Base-by-base conservation (phyloP, 176 grass and related monocot genomes). In the Avena sativa region DNA sequence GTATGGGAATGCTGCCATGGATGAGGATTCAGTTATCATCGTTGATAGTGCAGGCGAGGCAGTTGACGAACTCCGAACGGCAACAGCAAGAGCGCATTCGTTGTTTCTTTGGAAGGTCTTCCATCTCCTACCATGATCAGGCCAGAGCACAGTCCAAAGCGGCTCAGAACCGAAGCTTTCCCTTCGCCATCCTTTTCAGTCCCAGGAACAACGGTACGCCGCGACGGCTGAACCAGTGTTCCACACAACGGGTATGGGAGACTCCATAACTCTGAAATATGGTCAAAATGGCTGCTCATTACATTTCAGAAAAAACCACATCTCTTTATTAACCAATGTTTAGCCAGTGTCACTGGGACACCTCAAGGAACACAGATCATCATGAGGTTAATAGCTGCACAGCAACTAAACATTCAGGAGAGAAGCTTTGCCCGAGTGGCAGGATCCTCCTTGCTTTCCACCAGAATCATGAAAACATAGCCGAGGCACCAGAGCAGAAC, bases 391-490 rank as follows among this genome's bases (percentile, higher is more conserved):
- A n/a, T 34, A 50, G 38, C 59, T 44, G 48, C 23, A 28, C n/a
- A 55, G 9, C 19, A 60, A 9, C 59, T 17, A 43, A 23, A 25
- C 8, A 55, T 85, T 94, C 74, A 98, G 10, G 83, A 76, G 58
- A 91, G 67, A 2, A 71, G 77, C 48, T 94, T 99, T 3, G 94
- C 88, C 36, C 97, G 85, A 53, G 87, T 94, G 79, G 86, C 67
- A 17, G 97, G 89, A 62, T 96, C 94, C 79, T 99, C 97, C 16
- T 91, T 84, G 61, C 16, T 46, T 87, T 99, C 97, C 30, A 93
- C 60, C 93, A 89, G 91, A 5, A 96, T 91, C 97, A 99, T 99
- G 80, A 96, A 89, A 30, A 96, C 21, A 30, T 96, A 96, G 10
- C 94, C 92, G 5, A 99, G 90, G 11, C 90, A 85, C 97, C 97